Evolutionary conservation across 1,284 basidiomycete species (phyloP).

Genomic region (Ustilago sp.): DNA sequence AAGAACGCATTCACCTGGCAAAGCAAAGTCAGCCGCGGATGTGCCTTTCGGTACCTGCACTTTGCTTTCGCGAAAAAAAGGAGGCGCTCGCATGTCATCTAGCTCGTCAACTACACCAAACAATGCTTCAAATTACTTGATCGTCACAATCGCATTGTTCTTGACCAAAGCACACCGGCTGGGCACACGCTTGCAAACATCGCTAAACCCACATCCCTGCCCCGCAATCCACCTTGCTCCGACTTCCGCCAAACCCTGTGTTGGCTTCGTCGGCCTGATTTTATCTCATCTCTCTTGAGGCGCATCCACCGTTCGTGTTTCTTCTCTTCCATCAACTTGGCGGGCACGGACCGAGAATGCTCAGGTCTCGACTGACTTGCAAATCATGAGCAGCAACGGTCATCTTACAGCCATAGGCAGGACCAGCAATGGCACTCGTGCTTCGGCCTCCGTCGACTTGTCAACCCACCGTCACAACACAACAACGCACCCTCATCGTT

Average conservation of each 20-base stretch:
- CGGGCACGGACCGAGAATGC: conserved; percentile 8
- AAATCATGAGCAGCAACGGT: conserved; percentile 9
- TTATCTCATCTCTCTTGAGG: neutral
- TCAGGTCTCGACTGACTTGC: neutral
- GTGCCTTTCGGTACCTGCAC: neutral
- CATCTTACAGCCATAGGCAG: neutral
- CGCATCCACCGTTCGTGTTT: neutral
- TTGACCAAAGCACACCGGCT: neutral
- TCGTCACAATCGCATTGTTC: neutral
- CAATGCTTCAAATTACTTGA: neutral
- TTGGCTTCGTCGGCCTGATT: neutral
- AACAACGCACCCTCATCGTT: neutral
- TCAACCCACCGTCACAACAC: conserved; percentile 1
- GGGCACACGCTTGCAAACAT: neutral
- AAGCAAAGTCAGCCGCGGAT: neutral
- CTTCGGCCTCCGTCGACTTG: neutral
- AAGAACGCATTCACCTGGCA: neutral
- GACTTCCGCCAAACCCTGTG: neutral
- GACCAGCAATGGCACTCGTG: neutral
- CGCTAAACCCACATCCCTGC: neutral
- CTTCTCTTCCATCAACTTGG: conserved; percentile 4
- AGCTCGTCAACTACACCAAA: neutral
- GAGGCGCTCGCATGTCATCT: neutral
- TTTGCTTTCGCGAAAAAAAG: neutral
- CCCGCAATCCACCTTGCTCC: neutral